Base-by-base conservation (phyloP, 306 rosid species). In the Canavalia gladiata region DNA sequence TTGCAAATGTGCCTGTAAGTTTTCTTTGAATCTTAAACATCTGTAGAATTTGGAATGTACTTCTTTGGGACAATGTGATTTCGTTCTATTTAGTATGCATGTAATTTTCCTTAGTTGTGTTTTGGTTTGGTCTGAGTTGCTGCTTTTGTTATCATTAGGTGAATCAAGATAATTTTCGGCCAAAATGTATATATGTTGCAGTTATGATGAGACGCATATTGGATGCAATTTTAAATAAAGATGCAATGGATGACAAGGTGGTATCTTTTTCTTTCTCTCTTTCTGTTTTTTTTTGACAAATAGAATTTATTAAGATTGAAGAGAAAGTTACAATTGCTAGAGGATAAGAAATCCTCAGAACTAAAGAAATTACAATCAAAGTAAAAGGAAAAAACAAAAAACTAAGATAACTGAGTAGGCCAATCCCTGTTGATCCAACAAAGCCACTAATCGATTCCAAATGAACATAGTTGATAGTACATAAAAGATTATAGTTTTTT, bases 211-310 rank as follows among this genome's bases (percentile, higher is more conserved):
- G 94, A 73, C 95, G 97, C 79, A 93, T 95, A 86, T 77, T 95
- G 97, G 99, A 95, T 85, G 97, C 99, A 58, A 85, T 87, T 84
- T 85, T 95, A 79, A 95, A 93, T 74, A 89, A 93, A 87, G 97
- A 95, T 90, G 84, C 97, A 8, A 88, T 95, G 95, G 98, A 95
- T 86, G 98, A 95, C 87, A 95, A 95, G 98, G 98, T 94, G 83
- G 75, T 76, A 33, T 29, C 63, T 78, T 66, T 31, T 45, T 50
- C 51, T 41, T 30, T 41, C n/a, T 11, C 4, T 37, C 41, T 37
- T 0, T 4, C 41, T 37, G 2, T 4, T 4, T 76, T 39, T 46
- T 8, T 12, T 37, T 6, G 2, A 55, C 63, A 70, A 57, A 69
- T 43, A 4, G 18, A 67, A 28, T 43, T 47, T 68, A n/a, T 39